Base-by-base conservation (phyloP, 1,139 yeast species). In the Debaryomyces psychrophilus region DNA sequence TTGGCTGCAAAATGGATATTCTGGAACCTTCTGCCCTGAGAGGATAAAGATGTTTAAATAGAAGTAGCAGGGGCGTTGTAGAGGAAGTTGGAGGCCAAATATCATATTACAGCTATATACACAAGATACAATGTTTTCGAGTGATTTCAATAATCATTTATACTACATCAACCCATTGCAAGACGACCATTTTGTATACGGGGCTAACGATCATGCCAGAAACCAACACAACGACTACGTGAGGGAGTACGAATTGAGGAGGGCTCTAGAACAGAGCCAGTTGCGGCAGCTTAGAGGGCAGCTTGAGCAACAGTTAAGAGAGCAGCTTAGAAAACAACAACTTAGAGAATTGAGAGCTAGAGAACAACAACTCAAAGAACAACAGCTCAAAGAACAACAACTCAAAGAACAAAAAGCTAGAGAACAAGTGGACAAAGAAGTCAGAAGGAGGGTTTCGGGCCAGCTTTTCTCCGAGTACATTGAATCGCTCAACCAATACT, bases 351-450 rank as follows among this genome's bases (percentile, higher is more conserved):
- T 45, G 17, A 26, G 27, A 29, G 36, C 38, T 17, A 22, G 39
- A 41, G 44, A 37, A 8, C 28, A 42, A n/a, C n/a, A n/a, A 25
- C 20, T 44, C 28, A 45, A 49, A 46, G 37, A 44, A 46, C 50
- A 50, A 44, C 45, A 41, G 49, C 23, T 4, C 38, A 31, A 42
- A 48, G 42, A 27, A 22, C n/a, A 44, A 36, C 29, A 39, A n/a
- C 6, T 31, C 25, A 23, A 41, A 29, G 41, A 29, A 8, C 35
- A 35, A 29, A 26, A 28, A 20, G 25, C 35, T 17, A 41, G 37
- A 26, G 31, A 33, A 26, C 18, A 37, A 26, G 26, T 22, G 15
- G 34, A n/a, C n/a, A n/a, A 37, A 27, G 27, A 29, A 22, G 34
- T 25, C n/a, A 38, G 41, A 28, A 17, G 12, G 15, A 26, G 28